Conservation (phyloP, 2,329 filamentous ascomycete species). For the Diplodia scrobiculata region DNA sequence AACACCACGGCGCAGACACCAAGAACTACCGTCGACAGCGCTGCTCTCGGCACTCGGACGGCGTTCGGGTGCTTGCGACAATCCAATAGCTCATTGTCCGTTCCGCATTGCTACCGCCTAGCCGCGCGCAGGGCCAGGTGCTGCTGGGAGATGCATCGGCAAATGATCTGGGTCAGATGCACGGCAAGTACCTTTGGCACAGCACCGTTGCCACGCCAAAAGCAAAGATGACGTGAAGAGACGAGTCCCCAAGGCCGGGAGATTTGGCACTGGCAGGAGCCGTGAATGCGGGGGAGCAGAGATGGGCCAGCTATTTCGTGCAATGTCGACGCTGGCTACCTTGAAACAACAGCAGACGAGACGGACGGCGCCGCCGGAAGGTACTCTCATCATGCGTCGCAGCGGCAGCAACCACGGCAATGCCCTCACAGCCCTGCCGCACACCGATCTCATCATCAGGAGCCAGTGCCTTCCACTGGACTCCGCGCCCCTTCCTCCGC, state of each 20-base stretch:
- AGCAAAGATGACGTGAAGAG: not conserved
- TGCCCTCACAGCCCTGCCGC: slow-evolving; percentile 1
- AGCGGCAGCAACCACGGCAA: not conserved
- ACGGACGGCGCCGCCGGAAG: not conserved
- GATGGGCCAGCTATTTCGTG: not conserved
- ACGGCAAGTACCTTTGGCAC: slow-evolving; percentile 10
- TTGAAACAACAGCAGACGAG: slow-evolving; percentile 16
- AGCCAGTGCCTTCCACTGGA: slow-evolving; percentile 4
- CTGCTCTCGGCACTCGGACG: slow-evolving; percentile 19
- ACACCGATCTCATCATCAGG: slow-evolving; percentile 10
- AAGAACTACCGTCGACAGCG: not conserved
- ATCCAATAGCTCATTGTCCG: not conserved
- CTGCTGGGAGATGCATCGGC: not conserved
- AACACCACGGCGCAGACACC: slow-evolving; percentile 19
- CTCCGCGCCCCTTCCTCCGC: slow-evolving; percentile 2
- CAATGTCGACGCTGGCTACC: slow-evolving; percentile 10
- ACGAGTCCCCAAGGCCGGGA: slow-evolving; percentile 1
- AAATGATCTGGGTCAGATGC: slow-evolving; percentile 15
- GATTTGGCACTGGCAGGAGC: not conserved
- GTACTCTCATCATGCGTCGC: not conserved
- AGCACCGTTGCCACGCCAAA: slow-evolving; percentile 6
- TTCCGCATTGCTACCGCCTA: not conserved
- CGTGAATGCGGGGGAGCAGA: slow-evolving; percentile 8
- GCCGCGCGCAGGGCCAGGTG: not conserved
- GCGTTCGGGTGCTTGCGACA: not conserved